phyloP scores from a whole-genome alignment of 257 asterid genomes.

The Galeopsis tetrahit region DNA sequence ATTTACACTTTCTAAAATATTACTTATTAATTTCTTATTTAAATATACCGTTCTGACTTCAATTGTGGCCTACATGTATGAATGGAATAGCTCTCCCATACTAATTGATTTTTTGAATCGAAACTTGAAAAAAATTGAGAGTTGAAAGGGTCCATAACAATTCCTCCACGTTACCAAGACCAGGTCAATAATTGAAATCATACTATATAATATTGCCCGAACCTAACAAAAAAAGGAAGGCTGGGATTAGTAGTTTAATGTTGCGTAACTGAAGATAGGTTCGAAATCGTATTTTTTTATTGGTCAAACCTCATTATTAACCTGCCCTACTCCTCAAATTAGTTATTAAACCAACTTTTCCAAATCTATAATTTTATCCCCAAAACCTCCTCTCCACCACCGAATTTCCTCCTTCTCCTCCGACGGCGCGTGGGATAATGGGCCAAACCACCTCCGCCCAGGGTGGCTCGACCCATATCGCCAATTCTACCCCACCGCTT shows the following conservation, averaged over 20 bases:
- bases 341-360: not conserved
- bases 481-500: conserved; percentile 14
- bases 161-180: no score
- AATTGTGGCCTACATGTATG: no score
- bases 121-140: no score
- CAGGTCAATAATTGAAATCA: no score
- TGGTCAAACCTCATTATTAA: not conserved
- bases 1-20: no score
- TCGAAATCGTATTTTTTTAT: conserved; percentile 11
- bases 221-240: no score
- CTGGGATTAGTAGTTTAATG: not conserved
- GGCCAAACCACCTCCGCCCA: conserved; percentile 31
- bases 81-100: no score
- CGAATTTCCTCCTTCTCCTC: not conserved
- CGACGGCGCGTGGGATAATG: conserved; percentile 32
- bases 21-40: no score
- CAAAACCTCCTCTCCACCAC: conserved; percentile 22
- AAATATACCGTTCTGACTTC: no score
- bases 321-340: conserved; percentile 9
- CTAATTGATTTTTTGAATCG: no score
- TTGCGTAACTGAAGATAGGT: not conserved
- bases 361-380: not conserved
- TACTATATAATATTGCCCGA: no score
- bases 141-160: no score
- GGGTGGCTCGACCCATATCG: not conserved